Evolutionary conservation across 805 yeast species (phyloP), one percentile per base, ranked within the genome.

Genomic region (Teunomyces barrocoloradensis): DNA sequence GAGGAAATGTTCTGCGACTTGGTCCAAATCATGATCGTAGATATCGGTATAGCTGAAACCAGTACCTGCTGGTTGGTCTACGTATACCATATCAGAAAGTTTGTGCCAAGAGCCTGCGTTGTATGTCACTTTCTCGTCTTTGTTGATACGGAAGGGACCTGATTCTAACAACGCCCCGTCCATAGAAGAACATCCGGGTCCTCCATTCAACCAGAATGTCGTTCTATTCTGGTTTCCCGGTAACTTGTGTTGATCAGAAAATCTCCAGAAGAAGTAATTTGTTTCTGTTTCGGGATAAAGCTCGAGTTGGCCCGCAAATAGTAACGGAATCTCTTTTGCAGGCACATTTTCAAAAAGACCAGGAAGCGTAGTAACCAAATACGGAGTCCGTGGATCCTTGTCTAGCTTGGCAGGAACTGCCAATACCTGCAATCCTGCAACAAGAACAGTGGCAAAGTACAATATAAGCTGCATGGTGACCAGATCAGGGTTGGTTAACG

Each of bases 161-260:
- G 84, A 69, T 64, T 94, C 99, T 81, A 91, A 80, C 53, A 94
- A 63, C 0, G 96, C 96, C 12, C 99, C 99, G 66, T 94, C 99
- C 94, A 92, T 82, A 0, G 97, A 90, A 1, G 97, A 90, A 64
- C 99, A 94, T 0, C 99, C 99, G 0, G 99, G 99, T 0, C 99
- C 99, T 34, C 99, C 99, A 64, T 94, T 94, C 18, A 94, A 75
- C 98, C 99, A 94, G 46, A 94, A 76, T 6, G 86, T 76, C 18
- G 87, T 74, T 52, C 75, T 75, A 53, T 75, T 69, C 34, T 56
- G 55, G 20, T 73, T 63, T 35, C 61, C 66, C 0, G 64, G 63
- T 9, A 56, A 46, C 43, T 64, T 62, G 30, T 62, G 46, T 9
- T 49, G 46, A 51, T 73, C 76, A n/a, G 48, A 68, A 46, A 83